Evolutionary conservation across 1,284 basidiomycete species (phyloP), one percentile per base, ranked within the genome.

Genomic region (Pholiota adiposa): DNA sequence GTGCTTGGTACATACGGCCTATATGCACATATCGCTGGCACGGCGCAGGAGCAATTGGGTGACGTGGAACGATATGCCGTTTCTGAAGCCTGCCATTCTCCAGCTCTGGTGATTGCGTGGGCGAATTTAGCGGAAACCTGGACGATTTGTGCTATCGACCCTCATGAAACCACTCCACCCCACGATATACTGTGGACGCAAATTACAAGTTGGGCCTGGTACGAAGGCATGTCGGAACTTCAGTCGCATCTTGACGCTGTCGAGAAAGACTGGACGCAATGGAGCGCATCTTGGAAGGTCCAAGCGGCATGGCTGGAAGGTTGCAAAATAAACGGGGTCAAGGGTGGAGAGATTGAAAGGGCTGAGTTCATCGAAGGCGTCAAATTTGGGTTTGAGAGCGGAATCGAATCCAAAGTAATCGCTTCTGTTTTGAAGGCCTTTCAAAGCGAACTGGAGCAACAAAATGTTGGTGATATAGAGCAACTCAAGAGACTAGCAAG

Each of bases 141-240:
- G 95, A 90, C 82, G 6, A 79, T 86, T 1, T 96, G 94, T 65
- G 93, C 95, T 0, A 83, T 86, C 19, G 92, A 98, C 70, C 96
- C 96, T 1, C 96, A 98, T 72, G 80, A 83, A 59, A 96, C 94
- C 6, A 90, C 87, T 6, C 93, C 93, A 0, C 82, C 82, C 16
- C 96, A 98, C 72, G 94, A 94, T 60, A 87, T 98, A 49, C 78
- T 92, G 3, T 98, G 96, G 96, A 93, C 89, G 56, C 94, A 96
- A 68, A 79, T 96, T 4, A 75, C 78, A 14, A 87, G 85, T 1
- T 90, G 90, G 83, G 85, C 82, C 0, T 97, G 94, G 94, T 80
- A 75, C 12, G 79, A 82, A 1, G 87, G 92, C 48, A 72, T 89
- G 1, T 65, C 84, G 9, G 71, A 69, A 18, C 63, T 80, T n/a